Base-by-base conservation (phyloP, 495 filamentous ascomycete species). In the Tuber calosporum region DNA sequence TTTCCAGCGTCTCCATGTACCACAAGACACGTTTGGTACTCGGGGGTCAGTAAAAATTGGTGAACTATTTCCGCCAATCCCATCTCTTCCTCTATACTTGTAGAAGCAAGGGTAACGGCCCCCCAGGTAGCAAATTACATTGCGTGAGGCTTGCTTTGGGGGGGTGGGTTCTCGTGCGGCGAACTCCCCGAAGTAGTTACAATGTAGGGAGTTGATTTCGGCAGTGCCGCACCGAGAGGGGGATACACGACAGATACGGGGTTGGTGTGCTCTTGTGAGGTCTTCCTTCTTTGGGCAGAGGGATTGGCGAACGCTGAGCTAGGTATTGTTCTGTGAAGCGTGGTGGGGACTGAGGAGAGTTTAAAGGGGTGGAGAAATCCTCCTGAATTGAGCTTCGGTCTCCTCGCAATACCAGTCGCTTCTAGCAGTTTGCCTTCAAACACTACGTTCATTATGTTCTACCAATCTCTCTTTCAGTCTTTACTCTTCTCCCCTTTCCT, bases 401-500 rank as follows among this genome's bases (percentile, higher is more conserved):
- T 17, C 17, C 34, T 4, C 19, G 26, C 53, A 15, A 26, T n/a
- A 30, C n/a, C n/a, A n/a, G 8, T 62, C 17, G 53, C 53, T 62
- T 62, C 53, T 17, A 34, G 26, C 53, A 34, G 26, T 5, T 62
- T 30, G 26, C 13, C 11, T 17, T 62, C 15, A 62, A 19, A 11
- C 26, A 17, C 11, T 15, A 5, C 53, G 26, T 34, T 62, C 53
- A 6, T 62, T 62, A 62, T 62, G 53, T 19, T 17, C 30, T 34
- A 15, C 4, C 53, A 62, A 30, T 34, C 26, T 4, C 26, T 34
- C 13, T 62, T 62, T 15, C 53, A 30, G 26, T 62, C 53, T 30
- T 62, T 62, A 30, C 53, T 62, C 53, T 62, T 34, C 53, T 58
- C 48, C n/a, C 22, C 48, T n/a, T n/a, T 58, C n/a, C 48, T 58